Evolutionary conservation across 306 rosid genomes (phyloP), one percentile per base, ranked within the genome.

Genomic region (Glycine latifolia): DNA sequence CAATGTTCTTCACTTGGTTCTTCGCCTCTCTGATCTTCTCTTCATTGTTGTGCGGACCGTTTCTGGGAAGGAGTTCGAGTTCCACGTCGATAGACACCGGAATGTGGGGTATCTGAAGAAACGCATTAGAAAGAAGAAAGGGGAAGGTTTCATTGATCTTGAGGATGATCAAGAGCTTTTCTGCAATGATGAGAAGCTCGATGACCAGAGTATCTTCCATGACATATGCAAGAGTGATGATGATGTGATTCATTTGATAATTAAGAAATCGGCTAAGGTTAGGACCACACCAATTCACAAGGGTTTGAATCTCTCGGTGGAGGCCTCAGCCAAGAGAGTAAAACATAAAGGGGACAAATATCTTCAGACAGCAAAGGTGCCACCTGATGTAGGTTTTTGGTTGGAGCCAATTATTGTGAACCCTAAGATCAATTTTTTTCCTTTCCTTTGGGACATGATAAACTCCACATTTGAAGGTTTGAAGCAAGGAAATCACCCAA

Each of bases 81-180:
- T 91, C 66, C 87, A 81, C 14, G 69, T 91, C 33, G 93, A 86
- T 60, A 59, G 93, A 12, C 81, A 79, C 76, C 65, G 89, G 37
- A 89, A 87, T 66, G 93, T 91, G 0, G 89, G 90, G 71, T 88
- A 91, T 62, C 72, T 91, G 5, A 91, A 89, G 88, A 90, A 89
- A 73, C 72, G 81, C 8, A 83, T 91, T 71, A 63, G 44, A 35
- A 91, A 81, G 56, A 46, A 85, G 56, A 46, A 83, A 7, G 86
- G 80, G 70, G 86, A 79, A 54, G 86, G 85, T 77, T 86, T 86
- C 6, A 26, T 74, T 83, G 91, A 89, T 74, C 85, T 73, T 37
- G 91, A 87, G 87, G 88, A 86, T 11, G 88, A 86, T 7, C 88
- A 91, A 76, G 95, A 89, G 60, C 85, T 91, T 71, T 89, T 89